phyloP scores from a whole-genome alignment of 2,329 filamentous ascomycete genomes.

The Neurospora crassa region DNA sequence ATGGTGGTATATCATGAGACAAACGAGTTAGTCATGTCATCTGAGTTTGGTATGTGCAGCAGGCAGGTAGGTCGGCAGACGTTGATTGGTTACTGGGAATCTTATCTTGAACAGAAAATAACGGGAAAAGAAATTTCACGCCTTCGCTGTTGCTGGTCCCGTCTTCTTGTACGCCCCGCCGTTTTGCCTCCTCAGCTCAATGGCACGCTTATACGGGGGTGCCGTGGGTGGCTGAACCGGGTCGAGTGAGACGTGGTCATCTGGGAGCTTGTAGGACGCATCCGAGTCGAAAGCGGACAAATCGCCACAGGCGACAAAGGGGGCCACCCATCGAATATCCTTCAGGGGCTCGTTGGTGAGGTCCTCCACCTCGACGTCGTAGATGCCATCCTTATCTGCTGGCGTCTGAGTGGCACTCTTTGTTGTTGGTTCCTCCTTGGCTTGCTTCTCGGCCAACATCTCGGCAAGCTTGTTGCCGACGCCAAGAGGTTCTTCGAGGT shows the following conservation, averaged over 20 bases:
- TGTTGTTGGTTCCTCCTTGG: constrained; percentile 15
- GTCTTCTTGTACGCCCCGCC: constrained; percentile 71
- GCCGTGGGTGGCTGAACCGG: constrained; percentile 93
- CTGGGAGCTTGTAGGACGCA: constrained; percentile 82
- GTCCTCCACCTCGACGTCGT: constrained; percentile 44
- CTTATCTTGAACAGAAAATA: neutral
- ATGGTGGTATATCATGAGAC: neutral
- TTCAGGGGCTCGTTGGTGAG: constrained; percentile 23
- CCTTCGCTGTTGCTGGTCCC: constrained; percentile 16
- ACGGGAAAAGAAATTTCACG: neutral
- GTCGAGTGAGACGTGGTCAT: constrained; percentile 77
- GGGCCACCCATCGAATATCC: constrained; percentile 72
- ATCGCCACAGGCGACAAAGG: constrained; percentile 95
- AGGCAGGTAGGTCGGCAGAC: neutral
- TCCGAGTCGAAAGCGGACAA: constrained; percentile 92
- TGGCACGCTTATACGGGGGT: constrained; percentile 83
- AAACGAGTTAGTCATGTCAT: neutral
- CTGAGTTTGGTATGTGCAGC: too few relatives aligned
- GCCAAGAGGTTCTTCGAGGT: constrained; percentile 65
- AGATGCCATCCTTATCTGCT: constrained; percentile 26
- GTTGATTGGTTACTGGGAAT: neutral
- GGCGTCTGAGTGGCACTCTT: neutral
- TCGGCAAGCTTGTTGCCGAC: constrained; percentile 45
- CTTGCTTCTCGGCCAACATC: constrained; percentile 36
- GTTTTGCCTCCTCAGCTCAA: constrained; percentile 70